phyloP scores from a whole-genome alignment of 2,329 filamentous ascomycete species.

The Claviceps sp. region DNA sequence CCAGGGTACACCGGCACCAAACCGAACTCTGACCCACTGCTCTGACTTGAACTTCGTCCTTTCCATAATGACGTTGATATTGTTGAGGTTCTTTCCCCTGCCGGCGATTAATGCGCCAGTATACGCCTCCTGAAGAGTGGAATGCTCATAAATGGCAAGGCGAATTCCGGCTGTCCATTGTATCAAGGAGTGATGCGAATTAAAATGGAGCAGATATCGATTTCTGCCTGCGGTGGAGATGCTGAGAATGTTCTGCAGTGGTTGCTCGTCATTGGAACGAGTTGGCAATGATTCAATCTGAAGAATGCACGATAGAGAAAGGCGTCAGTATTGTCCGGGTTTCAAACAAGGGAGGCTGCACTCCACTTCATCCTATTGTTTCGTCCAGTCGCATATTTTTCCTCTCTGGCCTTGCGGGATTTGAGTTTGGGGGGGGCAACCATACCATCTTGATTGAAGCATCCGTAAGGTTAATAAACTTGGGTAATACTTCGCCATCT shows the following conservation, averaged over 20 bases:
- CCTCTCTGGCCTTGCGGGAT: not conserved
- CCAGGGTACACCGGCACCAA: constrained; percentile 93
- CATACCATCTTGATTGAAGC: constrained; percentile 94
- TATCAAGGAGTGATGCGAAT: constrained; percentile 79
- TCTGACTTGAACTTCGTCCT: constrained; percentile 63
- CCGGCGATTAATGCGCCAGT: constrained; percentile 91
- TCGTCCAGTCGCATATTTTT: not conserved
- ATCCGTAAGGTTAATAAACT: constrained; percentile 94
- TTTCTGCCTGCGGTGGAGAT: constrained; percentile 93
- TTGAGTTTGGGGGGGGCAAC: not conserved
- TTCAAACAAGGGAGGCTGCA: not conserved
- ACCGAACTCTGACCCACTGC: constrained; percentile 90
- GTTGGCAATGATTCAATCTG: constrained; percentile 85
- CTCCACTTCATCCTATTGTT: not conserved
- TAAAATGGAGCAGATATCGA: constrained; percentile 90
- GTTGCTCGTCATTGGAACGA: constrained; percentile 59
- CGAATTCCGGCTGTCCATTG: constrained; percentile 96
- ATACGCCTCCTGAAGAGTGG: constrained; percentile 88
- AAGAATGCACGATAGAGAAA: not conserved
- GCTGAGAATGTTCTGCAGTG: constrained; percentile 87
- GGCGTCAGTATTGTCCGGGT: not conserved
- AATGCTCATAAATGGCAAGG: constrained; percentile 86
- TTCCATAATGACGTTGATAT: constrained; percentile 81
- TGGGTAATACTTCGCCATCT: constrained; percentile 73
- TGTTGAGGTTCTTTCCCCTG: constrained; percentile 80